Conservation (phyloP, 1,284 basidiomycete species). For the Ceratobasidium papillatum region DNA sequence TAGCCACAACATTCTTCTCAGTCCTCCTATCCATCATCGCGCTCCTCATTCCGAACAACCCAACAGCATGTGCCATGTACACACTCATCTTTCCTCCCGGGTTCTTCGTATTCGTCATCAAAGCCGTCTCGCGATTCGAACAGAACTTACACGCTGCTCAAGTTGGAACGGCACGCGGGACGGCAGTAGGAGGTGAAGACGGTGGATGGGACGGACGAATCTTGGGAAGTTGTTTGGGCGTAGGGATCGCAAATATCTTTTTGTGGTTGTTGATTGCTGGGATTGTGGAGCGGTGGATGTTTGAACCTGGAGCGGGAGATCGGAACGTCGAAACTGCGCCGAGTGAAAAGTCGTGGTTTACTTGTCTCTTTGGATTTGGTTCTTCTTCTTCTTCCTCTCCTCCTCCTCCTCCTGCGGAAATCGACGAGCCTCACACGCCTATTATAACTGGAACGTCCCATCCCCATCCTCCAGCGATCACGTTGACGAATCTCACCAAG, state of each 20-base stretch:
- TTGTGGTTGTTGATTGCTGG: slow-evolving; percentile 73
- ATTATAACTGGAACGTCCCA: slow-evolving; percentile 40
- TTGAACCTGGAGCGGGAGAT: slow-evolving; percentile 55
- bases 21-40: slow-evolving; percentile 76
- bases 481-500: slow-evolving; percentile 67
- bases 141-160: background rate
- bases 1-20: slow-evolving; percentile 69
- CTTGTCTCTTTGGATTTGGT: slow-evolving; percentile 48
- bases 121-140: slow-evolving; percentile 33
- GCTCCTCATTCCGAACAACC: slow-evolving; percentile 60
- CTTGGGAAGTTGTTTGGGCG: slow-evolving; percentile 61
- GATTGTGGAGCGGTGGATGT: slow-evolving; percentile 66
- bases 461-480: slow-evolving; percentile 55
- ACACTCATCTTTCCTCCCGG: slow-evolving; percentile 77
- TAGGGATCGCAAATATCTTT: slow-evolving; percentile 71
- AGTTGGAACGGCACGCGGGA: background rate
- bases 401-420: slow-evolving; percentile 44
- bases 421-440: slow-evolving; percentile 51
- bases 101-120: slow-evolving; percentile 72
- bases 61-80: slow-evolving; percentile 65
- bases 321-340: background rate
- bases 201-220: slow-evolving; percentile 54
- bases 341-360: slow-evolving; percentile 45
- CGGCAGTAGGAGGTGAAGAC: background rate
- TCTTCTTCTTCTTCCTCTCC: slow-evolving; percentile 46